Base-by-base conservation (phyloP, 2,329 filamentous ascomycete species). In the Fusarium coffeatum region DNA sequence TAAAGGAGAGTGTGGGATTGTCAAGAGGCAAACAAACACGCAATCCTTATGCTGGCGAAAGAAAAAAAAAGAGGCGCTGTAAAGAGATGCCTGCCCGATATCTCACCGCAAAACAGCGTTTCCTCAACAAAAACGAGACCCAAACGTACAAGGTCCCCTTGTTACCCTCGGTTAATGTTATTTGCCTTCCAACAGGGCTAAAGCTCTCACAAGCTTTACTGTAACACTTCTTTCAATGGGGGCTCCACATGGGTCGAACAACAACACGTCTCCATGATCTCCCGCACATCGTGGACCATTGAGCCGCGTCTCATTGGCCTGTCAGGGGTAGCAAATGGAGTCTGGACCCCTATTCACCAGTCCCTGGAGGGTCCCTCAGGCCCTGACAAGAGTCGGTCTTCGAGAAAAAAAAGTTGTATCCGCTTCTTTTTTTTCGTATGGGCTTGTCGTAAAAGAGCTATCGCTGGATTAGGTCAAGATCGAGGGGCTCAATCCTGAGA, bases 301-400 rank as follows among this genome's bases (percentile, higher is more conserved):
- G 48, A 55, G 37, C 43, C 20, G 23, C n/a, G 46, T 48, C 65
- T 49, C 57, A 72, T 74, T 74, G 72, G 72, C 49, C 47, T 57
- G 45, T 22, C 43, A 46, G 27, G 53, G 51, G 53, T 22, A n/a
- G 6, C 16, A 27, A 18, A 61, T 43, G 37, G 64, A 61, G 68
- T 59, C 60, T 74, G 72, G 72, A 72, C 72, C 72, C 72, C 68
- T 74, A 74, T 72, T 69, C 45, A 22, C 37, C 43, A 30, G 25
- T 42, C 40, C 51, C 18, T 46, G 51, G 37, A 42, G 62, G 57
- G 59, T 54, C 57, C 59, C 41, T 61, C 37, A 23, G 23, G 18
- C n/a, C 34, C 28, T 56, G 22, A 20, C 15, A 22, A 45, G 42
- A 45, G 55, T 22, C 30, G 57, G 55, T 37, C 51, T 59, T 34